Evolutionary conservation across 2,329 filamentous ascomycete species (phyloP), one percentile per base, ranked within the genome.

Genomic region (Emmonsiellopsis sp.): DNA sequence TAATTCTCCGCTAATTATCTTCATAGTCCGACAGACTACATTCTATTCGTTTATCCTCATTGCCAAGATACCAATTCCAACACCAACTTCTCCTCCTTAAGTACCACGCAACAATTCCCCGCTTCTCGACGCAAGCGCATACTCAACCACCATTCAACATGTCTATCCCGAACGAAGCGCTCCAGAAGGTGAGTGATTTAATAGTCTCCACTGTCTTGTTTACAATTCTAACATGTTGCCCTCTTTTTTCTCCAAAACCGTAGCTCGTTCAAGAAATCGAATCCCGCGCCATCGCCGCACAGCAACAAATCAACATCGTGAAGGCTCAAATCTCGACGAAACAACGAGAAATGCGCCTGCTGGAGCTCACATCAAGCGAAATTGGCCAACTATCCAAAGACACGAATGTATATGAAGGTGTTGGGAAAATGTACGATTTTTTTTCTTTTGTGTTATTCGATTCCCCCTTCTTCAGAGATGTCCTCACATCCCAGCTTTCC

Each of bases 261-360:
- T 60, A 96, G 92, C 79, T 96, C 58, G 83, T 95, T 63, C 86
- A 88, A 71, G 93, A 97, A 75, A 96, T 97, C 65, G 90, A 96
- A 74, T 84, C 85, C 59, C 93, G 95, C 70, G 91, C 91, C 11
- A 76, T 88, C 41, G 85, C 85, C 58, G 88, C 93, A 13, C 89
- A 95, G 72, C 91, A 97, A 73, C 91, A 97, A 72, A 92, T 97
- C 66, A 81, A 83, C 59, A 79, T 95, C 55, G 88, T 92, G 58
- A 87, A 87, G 64, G 82, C 87, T 9, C 91, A 96, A 70, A 87
- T 95, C 61, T 80, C 84, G 7, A 79, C 83, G 56, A 95, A 95
- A 73, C 88, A 92, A 70, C 84, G 91, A 55, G 92, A 97, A 68
- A 84, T 87, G 66, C 89, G 93, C 44, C 83, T 96, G 73, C 79